A percentile compares a stretch with the other conserved stretches of the same genome.
Conservation (phyloP, 345 rosid species). For the Durio zibethinus region DNA sequence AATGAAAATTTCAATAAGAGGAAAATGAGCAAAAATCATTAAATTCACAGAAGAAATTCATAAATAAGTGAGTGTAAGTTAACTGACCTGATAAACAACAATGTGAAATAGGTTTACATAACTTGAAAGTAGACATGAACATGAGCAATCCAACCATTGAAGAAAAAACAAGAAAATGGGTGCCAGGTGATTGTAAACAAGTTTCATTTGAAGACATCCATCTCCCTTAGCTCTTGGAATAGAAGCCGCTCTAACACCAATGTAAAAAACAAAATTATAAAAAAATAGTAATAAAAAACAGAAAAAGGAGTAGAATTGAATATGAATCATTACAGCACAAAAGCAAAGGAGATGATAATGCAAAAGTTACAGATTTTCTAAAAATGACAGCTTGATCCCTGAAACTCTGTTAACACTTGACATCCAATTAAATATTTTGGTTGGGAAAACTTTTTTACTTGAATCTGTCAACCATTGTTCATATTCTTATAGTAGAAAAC, state of each 20-base stretch:
- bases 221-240: slow-evolving; percentile 37
- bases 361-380: background rate
- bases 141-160: slow-evolving; percentile 42
- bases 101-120: slow-evolving; percentile 45
- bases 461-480: background rate
- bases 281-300: background rate
- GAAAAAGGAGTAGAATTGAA: background rate
- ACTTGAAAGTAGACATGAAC: slow-evolving; percentile 39
- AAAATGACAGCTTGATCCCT: background rate
- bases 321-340: background rate
- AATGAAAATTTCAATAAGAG: background rate
- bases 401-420: background rate
- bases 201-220: slow-evolving; percentile 38
- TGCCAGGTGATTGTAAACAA: slow-evolving; percentile 45
- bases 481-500: background rate
- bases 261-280: background rate
- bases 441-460: background rate
- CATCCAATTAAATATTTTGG: background rate
- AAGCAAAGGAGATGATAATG: background rate
- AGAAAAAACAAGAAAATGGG: slow-evolving; percentile 44
- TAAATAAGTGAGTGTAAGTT: background rate
- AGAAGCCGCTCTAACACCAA: slow-evolving; percentile 39
- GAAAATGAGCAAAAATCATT: background rate
- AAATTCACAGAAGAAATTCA: background rate
- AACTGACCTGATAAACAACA: slow-evolving; percentile 40